Evolutionary conservation across 1,284 basidiomycete genomes (phyloP).

Genomic region (Marasmius fiardii): DNA sequence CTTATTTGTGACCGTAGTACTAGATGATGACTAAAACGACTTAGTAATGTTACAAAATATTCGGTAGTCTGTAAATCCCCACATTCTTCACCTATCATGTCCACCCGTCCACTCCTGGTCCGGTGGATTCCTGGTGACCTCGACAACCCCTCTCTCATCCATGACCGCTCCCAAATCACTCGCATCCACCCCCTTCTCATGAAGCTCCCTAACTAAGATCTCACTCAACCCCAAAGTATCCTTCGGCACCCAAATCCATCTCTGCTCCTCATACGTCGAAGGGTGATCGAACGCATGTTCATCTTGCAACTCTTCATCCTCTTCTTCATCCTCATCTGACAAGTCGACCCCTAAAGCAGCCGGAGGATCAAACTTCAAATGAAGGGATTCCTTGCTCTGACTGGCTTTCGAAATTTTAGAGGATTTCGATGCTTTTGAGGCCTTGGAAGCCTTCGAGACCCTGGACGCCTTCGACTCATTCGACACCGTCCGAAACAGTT

Average conservation of each 20-base stretch:
- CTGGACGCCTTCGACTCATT: slow-evolving; percentile 18
- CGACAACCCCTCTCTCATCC: slow-evolving; percentile 47
- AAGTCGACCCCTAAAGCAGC: slow-evolving; percentile 22
- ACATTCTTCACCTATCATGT: slow-evolving; percentile 23
- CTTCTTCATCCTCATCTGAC: slow-evolving; percentile 20
- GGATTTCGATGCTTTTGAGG: slow-evolving; percentile 14
- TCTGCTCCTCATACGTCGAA: slow-evolving; percentile 57
- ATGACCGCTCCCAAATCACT: slow-evolving; percentile 50
- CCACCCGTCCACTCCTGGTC: slow-evolving; percentile 46
- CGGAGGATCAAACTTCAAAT: slow-evolving; percentile 19
- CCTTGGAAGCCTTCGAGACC: slow-evolving; percentile 13
- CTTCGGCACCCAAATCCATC: slow-evolving; percentile 62
- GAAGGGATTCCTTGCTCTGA: background rate
- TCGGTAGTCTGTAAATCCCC: no score
- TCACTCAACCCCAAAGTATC: slow-evolving; percentile 57
- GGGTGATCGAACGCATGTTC: slow-evolving; percentile 60
- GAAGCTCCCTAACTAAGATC: slow-evolving; percentile 47
- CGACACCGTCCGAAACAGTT: slow-evolving; percentile 13
- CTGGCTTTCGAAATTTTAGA: no score
- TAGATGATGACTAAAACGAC: no score
- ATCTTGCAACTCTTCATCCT: slow-evolving; percentile 27
- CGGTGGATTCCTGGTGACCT: slow-evolving; percentile 47
- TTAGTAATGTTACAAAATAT: no score
- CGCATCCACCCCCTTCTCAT: slow-evolving; percentile 36
- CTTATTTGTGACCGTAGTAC: no score